phyloP scores from a whole-genome alignment of 129 eudicot species.

The Helichrysum umbraculigerum region DNA sequence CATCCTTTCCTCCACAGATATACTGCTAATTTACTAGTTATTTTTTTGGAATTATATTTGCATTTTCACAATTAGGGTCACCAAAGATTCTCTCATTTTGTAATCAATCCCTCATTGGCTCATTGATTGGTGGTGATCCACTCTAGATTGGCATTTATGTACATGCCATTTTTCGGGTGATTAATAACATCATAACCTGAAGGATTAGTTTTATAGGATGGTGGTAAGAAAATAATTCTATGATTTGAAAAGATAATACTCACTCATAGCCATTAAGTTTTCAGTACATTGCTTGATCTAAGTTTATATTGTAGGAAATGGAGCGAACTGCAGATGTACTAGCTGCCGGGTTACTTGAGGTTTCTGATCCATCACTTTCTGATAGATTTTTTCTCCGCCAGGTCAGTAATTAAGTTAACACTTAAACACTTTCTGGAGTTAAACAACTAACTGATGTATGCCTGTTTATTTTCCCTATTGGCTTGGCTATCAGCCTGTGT shows the following conservation, averaged over 20 bases:
- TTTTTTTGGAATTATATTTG: too few species aligned
- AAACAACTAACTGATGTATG: not conserved
- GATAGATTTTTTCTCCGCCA: slow-evolving; percentile 87
- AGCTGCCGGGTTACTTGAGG: slow-evolving; percentile 98
- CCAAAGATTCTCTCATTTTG: too few species aligned
- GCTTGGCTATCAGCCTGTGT: slow-evolving; percentile 13
- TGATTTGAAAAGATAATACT: not conserved
- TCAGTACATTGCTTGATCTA: not conserved
- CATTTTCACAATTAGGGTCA: too few species aligned
- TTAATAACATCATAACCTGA: too few species aligned
- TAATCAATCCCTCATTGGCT: too few species aligned
- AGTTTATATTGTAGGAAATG: slow-evolving; percentile 69
- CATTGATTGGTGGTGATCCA: too few species aligned
- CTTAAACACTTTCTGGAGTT: slow-evolving; percentile 4
- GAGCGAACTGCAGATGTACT: slow-evolving; percentile 97
- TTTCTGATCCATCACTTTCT: slow-evolving; percentile 90
- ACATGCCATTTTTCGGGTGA: too few species aligned
- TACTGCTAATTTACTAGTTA: too few species aligned
- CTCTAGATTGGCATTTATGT: too few species aligned
- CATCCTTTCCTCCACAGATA: too few species aligned
- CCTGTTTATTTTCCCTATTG: not conserved
- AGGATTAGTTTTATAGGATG: too few species aligned
- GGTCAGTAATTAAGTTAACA: slow-evolving; percentile 49
- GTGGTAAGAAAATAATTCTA: not conserved
- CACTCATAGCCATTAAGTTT: not conserved